These are phyloP conservation scores for Malassezia dermatis DNA, from an alignment of 1,284 basidiomycete genomes.

Conservation along the genomic window DNA sequence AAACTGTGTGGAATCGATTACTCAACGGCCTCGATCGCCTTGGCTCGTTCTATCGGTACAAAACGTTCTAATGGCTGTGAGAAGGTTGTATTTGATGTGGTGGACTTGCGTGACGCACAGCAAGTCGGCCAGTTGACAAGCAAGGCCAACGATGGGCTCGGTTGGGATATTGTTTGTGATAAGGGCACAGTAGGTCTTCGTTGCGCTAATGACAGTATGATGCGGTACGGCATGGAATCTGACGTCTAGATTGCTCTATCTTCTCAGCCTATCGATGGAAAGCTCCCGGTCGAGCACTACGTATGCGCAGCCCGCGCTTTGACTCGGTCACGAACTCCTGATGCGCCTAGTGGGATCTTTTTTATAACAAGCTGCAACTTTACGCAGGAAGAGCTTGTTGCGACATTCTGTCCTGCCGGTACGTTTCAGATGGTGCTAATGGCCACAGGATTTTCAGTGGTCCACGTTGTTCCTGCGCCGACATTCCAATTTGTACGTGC, in stretches of 20 bases:
- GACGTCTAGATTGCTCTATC: conserved; percentile 58
- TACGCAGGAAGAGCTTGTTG: conserved; percentile 66
- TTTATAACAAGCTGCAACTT: conserved; percentile 79
- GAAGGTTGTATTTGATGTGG: conserved; percentile 36
- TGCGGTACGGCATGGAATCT: conserved; percentile 49
- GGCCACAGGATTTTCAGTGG: conserved; percentile 22
- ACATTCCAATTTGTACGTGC: conserved; percentile 31
- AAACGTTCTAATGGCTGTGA: conserved; percentile 25
- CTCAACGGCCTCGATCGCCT: conserved; percentile 60
- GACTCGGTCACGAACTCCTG: background rate
- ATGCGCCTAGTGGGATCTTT: conserved; percentile 59
- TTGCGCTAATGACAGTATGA: conserved; percentile 57
- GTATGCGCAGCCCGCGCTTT: conserved; percentile 56
- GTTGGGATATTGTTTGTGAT: conserved; percentile 49
- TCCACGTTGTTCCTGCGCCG: conserved; percentile 33
- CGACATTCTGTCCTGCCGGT: conserved; percentile 51
- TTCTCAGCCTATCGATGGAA: conserved; percentile 56
- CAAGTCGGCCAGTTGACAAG: conserved; percentile 9
- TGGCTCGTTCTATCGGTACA: conserved; percentile 32
- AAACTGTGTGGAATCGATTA: conserved; percentile 70
- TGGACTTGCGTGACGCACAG: conserved; percentile 39
- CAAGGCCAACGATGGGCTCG: conserved; percentile 15
- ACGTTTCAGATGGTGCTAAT: background rate
- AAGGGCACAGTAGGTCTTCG: conserved; percentile 33
- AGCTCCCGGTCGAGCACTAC: conserved; percentile 57